phyloP scores from a whole-genome alignment of 2,329 filamentous ascomycete species.

The Cladobotryum protrusum region DNA sequence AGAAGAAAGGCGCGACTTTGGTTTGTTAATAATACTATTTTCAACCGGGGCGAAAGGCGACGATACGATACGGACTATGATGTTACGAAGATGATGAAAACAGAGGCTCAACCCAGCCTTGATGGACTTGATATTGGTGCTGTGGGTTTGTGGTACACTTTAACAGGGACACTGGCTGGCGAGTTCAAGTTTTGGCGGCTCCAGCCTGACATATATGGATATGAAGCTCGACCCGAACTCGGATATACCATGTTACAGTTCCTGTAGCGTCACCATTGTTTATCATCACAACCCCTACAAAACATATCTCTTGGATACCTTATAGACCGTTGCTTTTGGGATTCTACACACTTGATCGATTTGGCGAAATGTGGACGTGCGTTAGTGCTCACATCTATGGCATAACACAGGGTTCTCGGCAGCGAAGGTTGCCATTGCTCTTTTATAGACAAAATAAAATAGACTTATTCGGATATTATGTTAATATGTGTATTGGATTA shows the following conservation, averaged over 20 bases:
- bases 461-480: not conserved
- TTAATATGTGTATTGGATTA: not conserved
- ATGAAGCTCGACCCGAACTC: not conserved
- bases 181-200: not conserved
- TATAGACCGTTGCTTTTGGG: constrained; percentile 21
- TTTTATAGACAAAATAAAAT: not conserved
- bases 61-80: constrained; percentile 8
- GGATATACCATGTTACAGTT: not conserved
- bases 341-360: not conserved
- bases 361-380: not conserved
- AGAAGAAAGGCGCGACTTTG: not conserved
- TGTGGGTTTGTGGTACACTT: not conserved
- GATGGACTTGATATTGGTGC: constrained; percentile 1
- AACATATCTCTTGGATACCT: constrained; percentile 15
- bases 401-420: not conserved
- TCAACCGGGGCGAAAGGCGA: not conserved
- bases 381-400: not conserved
- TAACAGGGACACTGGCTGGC: not conserved
- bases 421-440: not conserved
- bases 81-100: constrained; percentile 8
- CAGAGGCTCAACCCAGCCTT: not conserved
- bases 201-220: not conserved
- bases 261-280: constrained; percentile 11
- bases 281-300: constrained; percentile 1
- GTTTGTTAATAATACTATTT: not conserved